A percentile compares a stretch with the other conserved stretches of the same genome.
phyloP scores from a whole-genome alignment of 495 filamentous ascomycete species.

The Hypoxylon intermedium region DNA sequence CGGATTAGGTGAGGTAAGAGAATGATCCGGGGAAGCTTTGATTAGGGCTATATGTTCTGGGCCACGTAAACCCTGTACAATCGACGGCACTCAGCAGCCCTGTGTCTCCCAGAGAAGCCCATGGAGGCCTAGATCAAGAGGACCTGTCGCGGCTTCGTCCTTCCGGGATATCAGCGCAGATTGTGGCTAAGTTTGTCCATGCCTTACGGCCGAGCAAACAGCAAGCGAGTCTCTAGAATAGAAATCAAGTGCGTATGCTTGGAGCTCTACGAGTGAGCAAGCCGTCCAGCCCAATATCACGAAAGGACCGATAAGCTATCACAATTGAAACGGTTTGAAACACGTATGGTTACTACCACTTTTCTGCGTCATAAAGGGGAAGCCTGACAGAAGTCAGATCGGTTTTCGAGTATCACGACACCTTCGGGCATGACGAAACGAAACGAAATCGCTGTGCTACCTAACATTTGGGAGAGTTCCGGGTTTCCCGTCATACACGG shows the following conservation, averaged over 20 bases:
- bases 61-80: slow-evolving; percentile 40
- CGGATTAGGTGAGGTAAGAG: slow-evolving; percentile 31
- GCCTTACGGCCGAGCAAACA: slow-evolving; percentile 38
- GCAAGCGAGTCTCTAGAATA: slow-evolving; percentile 18
- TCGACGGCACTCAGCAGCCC: slow-evolving; percentile 36
- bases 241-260: slow-evolving; percentile 8
- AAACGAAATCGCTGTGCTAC: slow-evolving; percentile 40
- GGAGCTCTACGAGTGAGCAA: slow-evolving; percentile 7
- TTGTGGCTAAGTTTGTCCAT: slow-evolving; percentile 31
- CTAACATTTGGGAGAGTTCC: slow-evolving; percentile 29
- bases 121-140: slow-evolving; percentile 35
- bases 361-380: slow-evolving; percentile 28
- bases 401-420: slow-evolving; percentile 33
- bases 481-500: slow-evolving; percentile 26
- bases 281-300: slow-evolving; percentile 4
- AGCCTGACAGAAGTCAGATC: slow-evolving; percentile 17
- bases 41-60: slow-evolving; percentile 33
- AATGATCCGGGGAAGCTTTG: slow-evolving; percentile 24
- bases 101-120: slow-evolving; percentile 30
- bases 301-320: slow-evolving; percentile 36
- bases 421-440: slow-evolving; percentile 42
- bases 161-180: slow-evolving; percentile 18
- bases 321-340: slow-evolving; percentile 41
- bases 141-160: slow-evolving; percentile 18
- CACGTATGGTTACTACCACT: slow-evolving; percentile 33